Evolutionary conservation across 495 filamentous ascomycete genomes (phyloP), one percentile per base, ranked within the genome.

Genomic region (Aspergillus heteromorphus): DNA sequence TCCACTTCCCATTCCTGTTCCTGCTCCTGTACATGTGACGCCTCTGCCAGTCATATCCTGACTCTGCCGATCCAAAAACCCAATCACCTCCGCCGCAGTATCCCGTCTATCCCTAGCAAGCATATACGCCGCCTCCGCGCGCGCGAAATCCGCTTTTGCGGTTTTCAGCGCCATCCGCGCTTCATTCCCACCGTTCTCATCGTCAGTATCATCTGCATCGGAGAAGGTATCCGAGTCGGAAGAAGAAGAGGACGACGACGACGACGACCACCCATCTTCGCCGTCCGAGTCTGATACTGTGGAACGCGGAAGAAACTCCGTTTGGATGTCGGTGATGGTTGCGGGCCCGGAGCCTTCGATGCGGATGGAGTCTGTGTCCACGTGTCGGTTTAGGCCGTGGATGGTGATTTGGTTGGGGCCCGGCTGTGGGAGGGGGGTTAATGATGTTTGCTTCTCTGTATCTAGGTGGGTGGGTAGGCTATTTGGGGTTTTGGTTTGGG

Each of bases 301-400:
- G n/a, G n/a, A n/a, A n/a, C 87, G 85, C 0, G 83, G 76, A 20
- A 88, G 68, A 9, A 82, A 66, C 53, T 86, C 79, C 38, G 87
- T 79, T 14, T 78, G 76, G 62, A 87, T 80, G 59, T 88, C 84
- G 3, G 80, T 84, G 60, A 89, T 86, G 48, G 78, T 80, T 0
- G 73, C 69, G 0, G 70, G 62, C 25, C 83, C 83, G 47, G 76
- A 82, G 49, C 84, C 85, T 59, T 87, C 83, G 52, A 90, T 82
- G 58, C 86, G 86, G 69, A 89, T 82, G 27, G 83, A 87, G 62
- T 84, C 74, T 58, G 83, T 73, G 54, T 88, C 84, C 36, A 80
- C 41, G 25, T 0, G n/a, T 25, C 83, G 85, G 6, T 83, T 81
- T 23, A 90, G 72, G 13, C 85, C 88, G 13, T 80, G 63, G 23